These are phyloP conservation scores for Stenocarpella maydis DNA, from an alignment of 2,329 filamentous ascomycete species.

Conservation along the genomic window DNA sequence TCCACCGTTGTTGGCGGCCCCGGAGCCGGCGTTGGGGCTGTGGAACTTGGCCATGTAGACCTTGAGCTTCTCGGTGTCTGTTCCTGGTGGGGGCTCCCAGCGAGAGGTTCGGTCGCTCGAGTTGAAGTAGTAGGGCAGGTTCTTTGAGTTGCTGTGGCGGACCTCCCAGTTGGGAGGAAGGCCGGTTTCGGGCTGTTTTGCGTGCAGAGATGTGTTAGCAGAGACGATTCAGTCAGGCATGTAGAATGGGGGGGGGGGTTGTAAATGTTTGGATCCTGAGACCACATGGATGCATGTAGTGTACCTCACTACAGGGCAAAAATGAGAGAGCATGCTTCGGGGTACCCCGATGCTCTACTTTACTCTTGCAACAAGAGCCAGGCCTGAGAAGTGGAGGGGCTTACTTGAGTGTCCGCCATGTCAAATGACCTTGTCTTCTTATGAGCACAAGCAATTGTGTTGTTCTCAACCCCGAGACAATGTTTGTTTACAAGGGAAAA, in stretches of 20 bases:
- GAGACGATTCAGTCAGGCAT: not conserved
- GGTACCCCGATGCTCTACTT: not conserved
- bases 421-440: not conserved
- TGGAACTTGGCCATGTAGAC: slow-evolving; percentile 91
- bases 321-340: not conserved
- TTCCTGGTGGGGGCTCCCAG: slow-evolving; percentile 91
- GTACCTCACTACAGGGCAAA: not conserved
- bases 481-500: not conserved
- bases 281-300: no score
- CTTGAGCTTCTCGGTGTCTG: slow-evolving; percentile 93
- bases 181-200: slow-evolving; percentile 72
- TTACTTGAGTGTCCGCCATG: slow-evolving; percentile 35
- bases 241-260: no score
- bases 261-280: no score
- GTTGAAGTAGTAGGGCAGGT: slow-evolving; percentile 99
- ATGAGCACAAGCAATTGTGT: slow-evolving; percentile 4
- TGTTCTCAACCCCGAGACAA: not conserved
- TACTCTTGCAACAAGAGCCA: not conserved
- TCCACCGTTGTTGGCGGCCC: slow-evolving; percentile 44
- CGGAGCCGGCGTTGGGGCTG: slow-evolving; percentile 62
- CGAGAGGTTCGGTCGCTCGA: slow-evolving; percentile 83
- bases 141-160: slow-evolving; percentile 97
- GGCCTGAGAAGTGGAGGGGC: not conserved
- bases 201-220: slow-evolving; percentile 12
- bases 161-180: slow-evolving; percentile 92